Base-by-base conservation (phyloP, 2,329 filamentous ascomycete genomes). In the Clonostachys rhizophaga region DNA sequence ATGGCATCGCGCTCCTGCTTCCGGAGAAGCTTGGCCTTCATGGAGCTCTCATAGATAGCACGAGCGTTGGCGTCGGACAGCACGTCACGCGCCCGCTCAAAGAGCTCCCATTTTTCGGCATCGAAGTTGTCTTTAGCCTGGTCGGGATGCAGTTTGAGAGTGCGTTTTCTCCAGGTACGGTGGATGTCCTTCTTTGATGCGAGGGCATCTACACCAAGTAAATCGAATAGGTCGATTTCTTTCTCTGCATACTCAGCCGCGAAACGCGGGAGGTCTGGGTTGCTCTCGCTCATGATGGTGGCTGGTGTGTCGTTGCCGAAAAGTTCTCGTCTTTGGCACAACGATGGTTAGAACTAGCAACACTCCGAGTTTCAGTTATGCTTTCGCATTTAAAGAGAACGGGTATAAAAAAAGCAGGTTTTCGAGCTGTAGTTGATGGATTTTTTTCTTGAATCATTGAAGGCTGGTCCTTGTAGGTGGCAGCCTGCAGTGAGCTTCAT, bases 101-200 rank as follows among this genome's bases (percentile, higher is more conserved):
- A 83, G 2, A 87, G 75, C 65, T 96, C 88, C 73, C 95, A 97
- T 59, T 87, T 88, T 47, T 85, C 84, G 42, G 89, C 77, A 55
- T 94, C 89, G 57, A 86, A 89, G 36, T 77, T 71, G 45, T 80
- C 82, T 52, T 84, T 81, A 47, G 91, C 84, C 70, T 96, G 96
- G 76, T 97, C 92, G 1, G 92, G 92, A 65, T 97, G 92, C 72
- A 91, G 90, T 60, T 89, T 90, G n/a, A 96, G 75, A 5, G 90
- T 90, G 33, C 86, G 84, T 58, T 89, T 88, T 49, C 90, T 83
- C 75, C 92, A 96, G 41, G 89, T 90, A 55, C 87, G 84, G 53
- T 89, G 85, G 58, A 95, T 86, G 52, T 91, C 86, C n/a, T 81
- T 70, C 47, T 86, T 84, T 17, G 76, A 69, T 1, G 85, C 81